A percentile compares a stretch with the other conserved stretches of the same genome.
Conservation (phyloP, 371 early-diverging fungal genomes). For the Mucor lusitanicus region DNA sequence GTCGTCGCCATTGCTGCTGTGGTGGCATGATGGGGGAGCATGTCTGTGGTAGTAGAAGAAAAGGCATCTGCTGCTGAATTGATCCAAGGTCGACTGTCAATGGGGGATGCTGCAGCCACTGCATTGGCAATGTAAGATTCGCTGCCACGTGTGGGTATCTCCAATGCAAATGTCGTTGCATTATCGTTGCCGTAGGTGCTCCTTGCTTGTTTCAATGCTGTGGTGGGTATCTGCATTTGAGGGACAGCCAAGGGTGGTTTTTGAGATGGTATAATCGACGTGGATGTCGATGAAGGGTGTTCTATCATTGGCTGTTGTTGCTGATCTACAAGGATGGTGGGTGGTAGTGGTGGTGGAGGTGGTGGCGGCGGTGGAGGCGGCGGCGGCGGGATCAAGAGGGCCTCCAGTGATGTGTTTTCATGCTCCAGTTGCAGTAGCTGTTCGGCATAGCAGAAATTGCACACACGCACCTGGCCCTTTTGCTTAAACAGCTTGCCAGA, state of each 20-base stretch:
- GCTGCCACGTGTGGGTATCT: constrained; percentile 30
- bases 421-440: constrained; percentile 35
- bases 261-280: constrained; percentile 46
- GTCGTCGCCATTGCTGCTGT: background rate
- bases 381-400: background rate
- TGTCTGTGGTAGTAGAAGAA: background rate
- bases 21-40: no score
- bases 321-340: background rate
- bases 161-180: constrained; percentile 41
- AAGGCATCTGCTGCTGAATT: background rate
- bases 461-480: constrained; percentile 75
- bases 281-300: background rate
- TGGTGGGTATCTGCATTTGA: constrained; percentile 50
- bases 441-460: constrained; percentile 73
- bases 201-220: constrained; percentile 37
- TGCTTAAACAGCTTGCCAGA: constrained; percentile 72
- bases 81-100: constrained; percentile 5
- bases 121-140: constrained; percentile 8
- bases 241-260: constrained; percentile 45
- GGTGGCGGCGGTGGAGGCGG: background rate
- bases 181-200: constrained; percentile 42
- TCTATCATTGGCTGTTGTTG: background rate
- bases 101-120: constrained; percentile 9
- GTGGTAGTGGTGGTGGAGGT: background rate
- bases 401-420: background rate